These are phyloP conservation scores for Tanacetum coccineum DNA, from an alignment of 129 eudicot genomes.

Conservation along the genomic window DNA sequence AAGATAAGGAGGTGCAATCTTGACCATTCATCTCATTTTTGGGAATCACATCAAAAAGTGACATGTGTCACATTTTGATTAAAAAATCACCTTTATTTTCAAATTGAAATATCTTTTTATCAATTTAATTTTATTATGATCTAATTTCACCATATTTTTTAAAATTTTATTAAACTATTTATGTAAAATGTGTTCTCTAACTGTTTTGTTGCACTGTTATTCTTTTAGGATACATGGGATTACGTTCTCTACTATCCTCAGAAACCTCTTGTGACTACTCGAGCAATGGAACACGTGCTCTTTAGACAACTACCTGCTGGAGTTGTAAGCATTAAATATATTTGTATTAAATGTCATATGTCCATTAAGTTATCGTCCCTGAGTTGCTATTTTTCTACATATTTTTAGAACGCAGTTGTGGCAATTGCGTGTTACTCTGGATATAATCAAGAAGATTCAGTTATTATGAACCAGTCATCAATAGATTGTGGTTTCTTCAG, in stretches of 20 bases:
- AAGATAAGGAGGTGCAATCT: no score
- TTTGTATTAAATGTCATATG: not conserved
- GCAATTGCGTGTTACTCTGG: slow-evolving; percentile 96
- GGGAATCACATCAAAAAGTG: no score
- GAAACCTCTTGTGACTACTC: not conserved
- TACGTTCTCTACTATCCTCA: not conserved
- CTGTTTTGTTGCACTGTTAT: no score
- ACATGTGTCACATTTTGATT: no score
- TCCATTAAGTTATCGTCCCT: not conserved
- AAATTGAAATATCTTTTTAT: no score
- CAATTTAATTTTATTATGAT: no score
- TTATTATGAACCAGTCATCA: slow-evolving; percentile 94
- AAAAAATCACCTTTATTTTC: no score
- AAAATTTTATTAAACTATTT: no score
- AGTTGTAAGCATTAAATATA: no score
- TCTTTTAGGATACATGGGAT: not conserved
- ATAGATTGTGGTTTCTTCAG: slow-evolving; percentile 95
- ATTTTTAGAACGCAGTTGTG: slow-evolving; percentile 72
- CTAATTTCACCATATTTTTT: no score
- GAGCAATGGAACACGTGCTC: not conserved
- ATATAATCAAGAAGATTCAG: slow-evolving; percentile 96
- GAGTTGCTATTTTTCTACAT: not conserved
- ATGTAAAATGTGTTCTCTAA: not conserved
- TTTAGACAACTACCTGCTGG: slow-evolving; percentile 33
- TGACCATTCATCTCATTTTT: no score